A percentile compares a stretch with the other conserved stretches of the same genome.
These are phyloP conservation scores for Aurinia saxatilis DNA, from an alignment of 345 rosid species.

Conservation along the genomic window DNA sequence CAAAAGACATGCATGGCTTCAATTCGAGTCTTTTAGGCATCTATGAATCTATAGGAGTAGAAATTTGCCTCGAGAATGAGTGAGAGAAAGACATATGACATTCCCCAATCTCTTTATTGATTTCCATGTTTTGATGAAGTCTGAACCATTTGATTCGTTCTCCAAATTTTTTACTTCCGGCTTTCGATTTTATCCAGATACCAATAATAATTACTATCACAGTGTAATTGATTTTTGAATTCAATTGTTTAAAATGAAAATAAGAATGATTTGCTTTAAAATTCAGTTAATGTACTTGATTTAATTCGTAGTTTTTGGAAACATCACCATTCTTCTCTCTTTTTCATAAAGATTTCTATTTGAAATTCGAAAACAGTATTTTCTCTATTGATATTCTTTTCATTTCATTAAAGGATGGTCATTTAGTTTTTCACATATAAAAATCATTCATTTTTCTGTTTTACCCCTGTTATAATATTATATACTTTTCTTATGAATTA, in stretches of 20 bases:
- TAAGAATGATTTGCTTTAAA: neutral
- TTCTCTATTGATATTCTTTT: too few species aligned
- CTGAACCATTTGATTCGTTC: neutral
- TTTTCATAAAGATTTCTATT: neutral
- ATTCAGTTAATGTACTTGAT: neutral
- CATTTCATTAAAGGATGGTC: too few species aligned
- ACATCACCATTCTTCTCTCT: neutral
- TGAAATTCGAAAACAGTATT: too few species aligned
- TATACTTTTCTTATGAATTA: too few species aligned
- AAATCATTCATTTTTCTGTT: too few species aligned
- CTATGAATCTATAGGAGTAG: conserved; percentile 28
- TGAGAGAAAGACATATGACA: neutral
- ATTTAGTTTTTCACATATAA: too few species aligned
- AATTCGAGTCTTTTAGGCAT: conserved; percentile 21
- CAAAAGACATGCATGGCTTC: conserved; percentile 33
- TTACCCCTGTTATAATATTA: too few species aligned
- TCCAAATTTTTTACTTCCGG: neutral
- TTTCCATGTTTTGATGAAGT: conserved; percentile 13
- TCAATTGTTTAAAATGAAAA: neutral
- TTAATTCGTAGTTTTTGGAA: neutral
- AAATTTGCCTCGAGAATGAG: conserved; percentile 27
- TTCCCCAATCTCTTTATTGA: conserved; percentile 20
- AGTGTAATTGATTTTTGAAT: neutral
- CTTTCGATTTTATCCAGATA: neutral
- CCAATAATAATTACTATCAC: neutral